phyloP scores from a whole-genome alignment of 2,329 filamentous ascomycete species.

The Drechslerella dactyloides region DNA sequence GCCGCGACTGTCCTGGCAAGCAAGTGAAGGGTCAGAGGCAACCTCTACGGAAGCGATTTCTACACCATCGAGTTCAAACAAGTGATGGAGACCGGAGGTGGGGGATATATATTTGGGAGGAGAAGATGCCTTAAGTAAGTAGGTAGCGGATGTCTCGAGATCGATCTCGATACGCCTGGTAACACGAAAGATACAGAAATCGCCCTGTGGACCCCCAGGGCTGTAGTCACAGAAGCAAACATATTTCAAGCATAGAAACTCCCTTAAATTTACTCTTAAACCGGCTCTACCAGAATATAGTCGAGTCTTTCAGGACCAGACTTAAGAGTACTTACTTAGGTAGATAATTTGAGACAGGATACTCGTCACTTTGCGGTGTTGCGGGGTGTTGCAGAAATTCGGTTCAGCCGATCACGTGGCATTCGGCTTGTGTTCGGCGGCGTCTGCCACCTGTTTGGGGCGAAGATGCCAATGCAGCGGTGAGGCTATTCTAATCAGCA shows the following conservation, averaged over 20 bases:
- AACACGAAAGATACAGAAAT: no score
- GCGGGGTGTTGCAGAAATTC: conserved; percentile 9
- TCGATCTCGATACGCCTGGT: no score
- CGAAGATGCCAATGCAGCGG: not conserved
- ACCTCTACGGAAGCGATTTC: conserved; percentile 10
- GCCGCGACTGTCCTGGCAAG: conserved; percentile 6
- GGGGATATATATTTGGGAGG: conserved; percentile 23
- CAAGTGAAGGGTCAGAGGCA: conserved; percentile 13
- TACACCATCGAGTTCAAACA: conserved; percentile 22
- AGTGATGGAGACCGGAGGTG: conserved; percentile 21
- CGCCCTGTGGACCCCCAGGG: no score
- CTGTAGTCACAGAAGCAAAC: no score
- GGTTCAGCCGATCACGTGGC: conserved; percentile 9
- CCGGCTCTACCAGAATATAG: no score
- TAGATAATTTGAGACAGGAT: no score
- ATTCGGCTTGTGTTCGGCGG: not conserved
- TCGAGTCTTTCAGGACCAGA: no score
- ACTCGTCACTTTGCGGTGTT: not conserved
- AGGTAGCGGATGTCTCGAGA: no score
- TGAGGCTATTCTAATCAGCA: not conserved
- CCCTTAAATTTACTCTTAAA: no score
- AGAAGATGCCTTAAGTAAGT: no score
- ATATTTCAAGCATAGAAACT: no score
- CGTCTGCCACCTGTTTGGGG: not conserved
- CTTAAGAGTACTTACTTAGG: no score